These are phyloP conservation scores for Mortierella sp. DNA, from an alignment of 371 early-diverging fungal genomes.

Conservation along the genomic window DNA sequence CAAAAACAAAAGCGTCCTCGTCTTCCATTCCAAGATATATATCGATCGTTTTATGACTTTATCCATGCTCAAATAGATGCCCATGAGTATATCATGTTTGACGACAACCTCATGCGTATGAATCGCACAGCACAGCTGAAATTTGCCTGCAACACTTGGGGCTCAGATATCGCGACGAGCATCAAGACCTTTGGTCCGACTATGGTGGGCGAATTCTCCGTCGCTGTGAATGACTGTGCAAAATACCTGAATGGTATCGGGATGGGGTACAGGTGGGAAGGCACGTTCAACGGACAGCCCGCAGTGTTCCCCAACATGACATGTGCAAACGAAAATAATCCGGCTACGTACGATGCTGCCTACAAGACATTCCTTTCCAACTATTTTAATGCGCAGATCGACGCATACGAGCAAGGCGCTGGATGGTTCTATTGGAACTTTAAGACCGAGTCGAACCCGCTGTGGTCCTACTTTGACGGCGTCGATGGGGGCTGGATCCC, in stretches of 20 bases:
- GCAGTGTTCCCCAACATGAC: slow-evolving; percentile 57
- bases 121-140: slow-evolving; percentile 21
- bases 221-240: slow-evolving; percentile 80
- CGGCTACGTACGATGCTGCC: slow-evolving; percentile 21
- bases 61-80: slow-evolving; percentile 60
- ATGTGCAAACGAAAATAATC: slow-evolving; percentile 61
- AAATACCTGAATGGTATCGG: slow-evolving; percentile 77
- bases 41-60: too few relatives aligned
- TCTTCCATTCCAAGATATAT: too few relatives aligned
- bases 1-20: too few relatives aligned
- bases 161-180: slow-evolving; percentile 9
- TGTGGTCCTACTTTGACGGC: slow-evolving; percentile 47
- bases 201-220: slow-evolving; percentile 80
- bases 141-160: slow-evolving; percentile 47
- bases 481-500: slow-evolving; percentile 55
- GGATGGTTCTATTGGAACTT: slow-evolving; percentile 72
- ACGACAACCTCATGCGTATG: slow-evolving; percentile 44
- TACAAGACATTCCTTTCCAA: slow-evolving; percentile 39
- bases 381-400: slow-evolving; percentile 58
- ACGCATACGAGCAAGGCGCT: slow-evolving; percentile 60
- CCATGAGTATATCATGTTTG: slow-evolving; percentile 66
- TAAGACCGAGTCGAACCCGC: slow-evolving; percentile 60
- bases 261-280: slow-evolving; percentile 71
- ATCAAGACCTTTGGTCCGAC: slow-evolving; percentile 60
- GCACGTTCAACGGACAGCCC: slow-evolving; percentile 55